Conservation (phyloP, 2,329 filamentous ascomycete species). For the Aureobasidium melanogenum region DNA sequence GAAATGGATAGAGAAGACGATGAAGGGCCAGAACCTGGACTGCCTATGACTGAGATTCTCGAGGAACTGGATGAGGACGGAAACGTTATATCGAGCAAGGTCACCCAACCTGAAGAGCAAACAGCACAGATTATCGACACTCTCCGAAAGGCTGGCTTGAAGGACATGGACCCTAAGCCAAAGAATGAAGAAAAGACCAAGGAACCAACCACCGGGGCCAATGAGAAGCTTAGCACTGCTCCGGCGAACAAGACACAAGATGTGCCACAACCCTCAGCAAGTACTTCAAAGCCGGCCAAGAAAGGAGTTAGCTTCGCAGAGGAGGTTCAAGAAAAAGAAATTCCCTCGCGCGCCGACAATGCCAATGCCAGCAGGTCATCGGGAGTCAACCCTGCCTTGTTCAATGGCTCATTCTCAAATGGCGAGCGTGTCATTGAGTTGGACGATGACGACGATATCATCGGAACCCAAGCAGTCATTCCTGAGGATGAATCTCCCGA, state of each 20-base stretch:
- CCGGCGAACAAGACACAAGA: not conserved
- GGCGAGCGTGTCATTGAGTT: constrained; percentile 35
- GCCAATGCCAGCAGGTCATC: not conserved
- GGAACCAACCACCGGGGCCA: not conserved
- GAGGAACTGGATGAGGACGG: constrained; percentile 88
- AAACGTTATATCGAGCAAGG: constrained; percentile 55
- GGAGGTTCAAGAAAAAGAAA: not conserved
- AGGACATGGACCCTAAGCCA: constrained; percentile 19
- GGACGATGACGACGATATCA: constrained; percentile 33
- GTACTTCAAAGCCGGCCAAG: constrained; percentile 8
- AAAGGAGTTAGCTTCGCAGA: constrained; percentile 26
- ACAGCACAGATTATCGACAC: constrained; percentile 62
- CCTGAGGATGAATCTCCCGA: constrained; percentile 70
- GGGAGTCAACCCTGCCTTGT: not conserved
- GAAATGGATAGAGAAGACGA: constrained; percentile 29
- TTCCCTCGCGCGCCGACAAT: not conserved
- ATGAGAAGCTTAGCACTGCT: not conserved
- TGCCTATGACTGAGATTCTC: constrained; percentile 81
- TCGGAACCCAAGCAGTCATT: constrained; percentile 44
- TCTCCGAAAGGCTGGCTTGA: constrained; percentile 66
- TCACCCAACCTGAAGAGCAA: constrained; percentile 52
- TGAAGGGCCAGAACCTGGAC: constrained; percentile 51
- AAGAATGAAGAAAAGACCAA: not conserved
- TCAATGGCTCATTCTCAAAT: constrained; percentile 12
- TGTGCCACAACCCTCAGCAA: not conserved